Evolutionary conservation across 148 eudicot genomes (phyloP), one percentile per base, ranked within the genome.

Genomic region (Persicaria maculosa): DNA sequence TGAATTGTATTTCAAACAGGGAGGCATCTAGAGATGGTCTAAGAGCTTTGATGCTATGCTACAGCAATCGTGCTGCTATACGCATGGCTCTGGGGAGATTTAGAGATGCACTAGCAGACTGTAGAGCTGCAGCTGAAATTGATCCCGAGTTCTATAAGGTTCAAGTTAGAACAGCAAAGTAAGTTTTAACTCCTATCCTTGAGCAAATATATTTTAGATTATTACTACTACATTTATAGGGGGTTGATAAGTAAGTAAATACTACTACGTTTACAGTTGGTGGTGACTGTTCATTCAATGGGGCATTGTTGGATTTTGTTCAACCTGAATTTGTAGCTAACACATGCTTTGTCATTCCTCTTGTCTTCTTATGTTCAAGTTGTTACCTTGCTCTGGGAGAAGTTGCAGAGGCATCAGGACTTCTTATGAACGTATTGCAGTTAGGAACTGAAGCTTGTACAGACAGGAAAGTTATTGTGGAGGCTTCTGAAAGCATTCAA

Each of bases 41-140:
- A 15, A 86, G 88, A 81, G 93, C 92, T 74, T 83, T 95, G 86
- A 86, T 90, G 83, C 85, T 92, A 78, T 95, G 99, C 83, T 90
- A 89, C 78, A 92, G 99, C 79, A 92, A 95, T 79, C 94, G 99
- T 78, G 99, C 99, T 77, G 99, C 99, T 22, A 81, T 95, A 40
- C 87, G 88, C 31, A 95, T 92, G 86, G 88, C 92, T 75, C 86
- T 82, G 76, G 91, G 94, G 77, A 88, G 91, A 86, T 76, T 92
- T 84, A 90, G 90, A 81, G 97, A 88, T 80, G 99, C 97, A 76
- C 80, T 92, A 74, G 80, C 55, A 71, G 99, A 95, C 75, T 92
- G 99, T 80, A 80, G 77, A 78, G 81, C 75, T 82, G 97, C 99
- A 75, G 81, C 87, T 78, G 84, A 83, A 61, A 75, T 90, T 69